These are phyloP conservation scores for Stemphylium vesicarium DNA, from an alignment of 2,329 filamentous ascomycete genomes.

Conservation along the genomic window DNA sequence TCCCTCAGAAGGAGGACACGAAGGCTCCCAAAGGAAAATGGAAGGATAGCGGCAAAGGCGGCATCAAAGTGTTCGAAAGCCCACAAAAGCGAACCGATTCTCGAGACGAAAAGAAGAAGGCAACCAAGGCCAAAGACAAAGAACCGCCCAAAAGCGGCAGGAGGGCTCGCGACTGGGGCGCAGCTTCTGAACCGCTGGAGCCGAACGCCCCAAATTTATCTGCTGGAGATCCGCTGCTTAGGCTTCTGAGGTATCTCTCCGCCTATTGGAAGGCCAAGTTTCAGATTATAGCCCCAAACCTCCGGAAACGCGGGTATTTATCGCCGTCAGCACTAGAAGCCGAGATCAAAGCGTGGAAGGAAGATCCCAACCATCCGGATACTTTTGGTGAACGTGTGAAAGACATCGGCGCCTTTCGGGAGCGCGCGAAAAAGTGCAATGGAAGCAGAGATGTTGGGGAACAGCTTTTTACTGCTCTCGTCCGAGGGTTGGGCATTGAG, in stretches of 20 bases:
- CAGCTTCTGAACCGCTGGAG: slow-evolving; percentile 71
- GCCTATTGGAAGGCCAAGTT: slow-evolving; percentile 91
- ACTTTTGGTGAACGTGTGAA: slow-evolving; percentile 78
- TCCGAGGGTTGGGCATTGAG: slow-evolving; percentile 82
- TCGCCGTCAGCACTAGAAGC: slow-evolving; percentile 74
- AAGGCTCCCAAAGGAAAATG: slow-evolving; percentile 38
- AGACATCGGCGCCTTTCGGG: slow-evolving; percentile 71
- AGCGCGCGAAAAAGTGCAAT: slow-evolving; percentile 70
- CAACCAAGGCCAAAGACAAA: slow-evolving; percentile 34
- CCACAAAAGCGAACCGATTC: slow-evolving; percentile 20
- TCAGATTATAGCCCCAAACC: slow-evolving; percentile 73
- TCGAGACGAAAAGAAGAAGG: slow-evolving; percentile 12
- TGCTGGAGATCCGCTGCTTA: slow-evolving; percentile 79
- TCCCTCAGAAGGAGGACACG: slow-evolving; percentile 65
- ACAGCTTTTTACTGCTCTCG: slow-evolving; percentile 85
- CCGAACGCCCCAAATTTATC: slow-evolving; percentile 77
- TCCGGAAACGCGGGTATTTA: slow-evolving; percentile 92
- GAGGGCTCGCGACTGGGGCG: slow-evolving; percentile 72
- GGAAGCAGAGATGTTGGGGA: slow-evolving; percentile 88
- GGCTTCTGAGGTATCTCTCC: slow-evolving; percentile 76
- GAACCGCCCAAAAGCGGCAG: slow-evolving; percentile 51
- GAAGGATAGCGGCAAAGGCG: slow-evolving; percentile 52
- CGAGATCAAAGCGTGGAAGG: slow-evolving; percentile 73
- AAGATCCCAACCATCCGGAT: slow-evolving; percentile 65
- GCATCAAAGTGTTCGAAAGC: slow-evolving; percentile 38